Base-by-base conservation (phyloP, 306 rosid species). In the Pterocarpus macrocarpus region DNA sequence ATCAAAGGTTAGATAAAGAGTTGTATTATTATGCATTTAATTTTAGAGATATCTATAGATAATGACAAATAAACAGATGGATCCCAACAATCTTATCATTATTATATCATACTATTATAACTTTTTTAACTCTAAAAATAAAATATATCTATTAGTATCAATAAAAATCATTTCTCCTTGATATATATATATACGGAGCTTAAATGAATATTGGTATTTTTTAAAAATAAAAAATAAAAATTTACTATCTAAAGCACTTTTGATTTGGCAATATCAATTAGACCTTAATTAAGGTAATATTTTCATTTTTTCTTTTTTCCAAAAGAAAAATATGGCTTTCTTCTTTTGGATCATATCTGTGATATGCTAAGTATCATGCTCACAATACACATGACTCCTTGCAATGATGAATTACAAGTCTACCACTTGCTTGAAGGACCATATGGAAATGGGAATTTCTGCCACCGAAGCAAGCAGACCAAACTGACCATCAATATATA, bases 401-500 rank as follows among this genome's bases (percentile, higher is more conserved):
- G 68, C 16, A 55, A 49, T 55, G 34, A 44, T 14, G 22, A 59
- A 53, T 39, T 76, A 70, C 12, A 8, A 62, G 47, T 61, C 35
- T 49, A n/a, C 78, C 56, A 55, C 84, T 47, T 65, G 71, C 53
- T 28, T 52, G 39, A 70, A 62, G 78, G 49, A 55, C 2, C 34
- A 72, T 50, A 35, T 52, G 56, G 16, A 71, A 83, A 73, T 73
- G 61, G 64, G 58, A 65, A 69, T 47, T 35, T 74, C 5, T 30
- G 16, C 28, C 44, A 39, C 35, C 56, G 81, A 80, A 33, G 61
- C 47, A 61, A 44, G 8, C 43, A 15, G 8, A 35, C 80, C 55
- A 70, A 62, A 81, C 38, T 71, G 83, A 57, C n/a, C 69, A 38
- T 67, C 78, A 22, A 22, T 22, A 85, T 77, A 72, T 69, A 3